Percentiles rank a stretch among this genome's conserved stretches.
Conservation (phyloP, 2,329 filamentous ascomycete species). For the Epicoccum sorghinum region DNA sequence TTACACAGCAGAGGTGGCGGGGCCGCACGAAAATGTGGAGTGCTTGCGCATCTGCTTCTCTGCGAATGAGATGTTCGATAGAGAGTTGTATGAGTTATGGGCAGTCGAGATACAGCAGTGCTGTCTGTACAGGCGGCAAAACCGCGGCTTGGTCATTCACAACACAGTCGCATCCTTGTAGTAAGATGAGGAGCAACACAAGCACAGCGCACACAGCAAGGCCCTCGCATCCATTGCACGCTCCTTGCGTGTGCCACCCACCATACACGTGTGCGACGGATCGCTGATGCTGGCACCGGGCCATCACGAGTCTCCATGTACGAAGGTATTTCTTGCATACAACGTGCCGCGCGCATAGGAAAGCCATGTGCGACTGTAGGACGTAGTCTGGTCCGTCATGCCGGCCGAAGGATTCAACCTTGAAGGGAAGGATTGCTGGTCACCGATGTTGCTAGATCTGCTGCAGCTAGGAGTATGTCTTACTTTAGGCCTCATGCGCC, state of each 20-base stretch:
- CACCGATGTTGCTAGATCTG: slow-evolving; percentile 15
- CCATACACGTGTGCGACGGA: slow-evolving; percentile 20
- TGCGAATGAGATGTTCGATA: slow-evolving; percentile 4
- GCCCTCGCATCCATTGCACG: slow-evolving; percentile 4
- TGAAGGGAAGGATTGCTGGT: slow-evolving; percentile 8
- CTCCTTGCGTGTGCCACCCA: slow-evolving; percentile 15
- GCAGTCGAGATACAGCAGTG: background rate
- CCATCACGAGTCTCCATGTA: slow-evolving; percentile 16
- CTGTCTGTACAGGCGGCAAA: background rate
- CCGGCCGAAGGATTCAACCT: slow-evolving; percentile 29
- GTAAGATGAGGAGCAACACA: slow-evolving; percentile 11
- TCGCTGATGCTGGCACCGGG: slow-evolving; percentile 20
- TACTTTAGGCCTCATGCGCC: slow-evolving; percentile 14
- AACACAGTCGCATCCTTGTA: slow-evolving; percentile 14
- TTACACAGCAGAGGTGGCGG: slow-evolving; percentile 40
- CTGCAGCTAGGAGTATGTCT: slow-evolving; percentile 8
- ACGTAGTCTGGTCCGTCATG: slow-evolving; percentile 32
- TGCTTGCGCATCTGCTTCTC: slow-evolving; percentile 5
- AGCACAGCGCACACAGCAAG: slow-evolving; percentile 14
- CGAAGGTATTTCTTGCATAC: slow-evolving; percentile 29
- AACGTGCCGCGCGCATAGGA: slow-evolving; percentile 27
- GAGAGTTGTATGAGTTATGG: background rate
- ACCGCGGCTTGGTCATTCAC: slow-evolving; percentile 2
- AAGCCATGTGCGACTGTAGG: slow-evolving; percentile 24
- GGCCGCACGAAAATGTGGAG: slow-evolving; percentile 17